phyloP scores from a whole-genome alignment of 257 asterid species.

The Solanum etuberosum region DNA sequence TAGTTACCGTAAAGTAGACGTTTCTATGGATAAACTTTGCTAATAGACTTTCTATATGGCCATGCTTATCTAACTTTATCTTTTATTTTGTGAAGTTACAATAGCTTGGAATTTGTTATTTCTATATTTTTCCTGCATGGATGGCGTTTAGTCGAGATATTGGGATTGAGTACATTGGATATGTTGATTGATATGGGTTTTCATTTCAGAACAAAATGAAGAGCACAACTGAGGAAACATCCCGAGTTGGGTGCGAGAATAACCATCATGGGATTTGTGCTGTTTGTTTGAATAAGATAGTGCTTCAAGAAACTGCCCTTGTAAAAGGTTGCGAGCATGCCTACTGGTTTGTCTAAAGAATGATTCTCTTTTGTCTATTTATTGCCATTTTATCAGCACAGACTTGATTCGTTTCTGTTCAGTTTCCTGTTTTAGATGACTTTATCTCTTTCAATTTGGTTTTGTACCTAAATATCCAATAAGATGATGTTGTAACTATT shows the following conservation, averaged over 20 bases:
- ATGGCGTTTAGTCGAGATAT: neutral
- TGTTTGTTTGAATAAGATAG: constrained; percentile 65
- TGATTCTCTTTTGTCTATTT: constrained; percentile 1
- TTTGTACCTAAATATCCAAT: neutral
- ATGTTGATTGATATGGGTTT: constrained; percentile 2
- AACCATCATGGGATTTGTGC: constrained; percentile 69
- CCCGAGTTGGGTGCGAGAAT: constrained; percentile 11
- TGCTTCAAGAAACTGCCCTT: constrained; percentile 82
- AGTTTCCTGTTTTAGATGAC: neutral
- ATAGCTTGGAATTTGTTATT: neutral
- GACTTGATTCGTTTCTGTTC: neutral
- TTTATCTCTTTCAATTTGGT: neutral
- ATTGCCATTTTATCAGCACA: neutral
- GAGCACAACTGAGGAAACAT: constrained; percentile 22
- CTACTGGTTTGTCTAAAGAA: constrained; percentile 70
- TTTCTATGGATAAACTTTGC: neutral
- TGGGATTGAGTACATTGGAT: neutral
- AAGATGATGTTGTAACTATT: neutral
- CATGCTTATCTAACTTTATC: neutral
- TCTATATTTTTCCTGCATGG: neutral
- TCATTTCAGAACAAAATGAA: constrained; percentile 28
- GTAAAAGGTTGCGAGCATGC: constrained; percentile 99
- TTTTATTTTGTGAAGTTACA: neutral
- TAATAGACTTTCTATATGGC: neutral
- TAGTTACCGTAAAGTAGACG: neutral